These are phyloP conservation scores for Coriaria nepalensis DNA, from an alignment of 306 rosid species.

Conservation along the genomic window DNA sequence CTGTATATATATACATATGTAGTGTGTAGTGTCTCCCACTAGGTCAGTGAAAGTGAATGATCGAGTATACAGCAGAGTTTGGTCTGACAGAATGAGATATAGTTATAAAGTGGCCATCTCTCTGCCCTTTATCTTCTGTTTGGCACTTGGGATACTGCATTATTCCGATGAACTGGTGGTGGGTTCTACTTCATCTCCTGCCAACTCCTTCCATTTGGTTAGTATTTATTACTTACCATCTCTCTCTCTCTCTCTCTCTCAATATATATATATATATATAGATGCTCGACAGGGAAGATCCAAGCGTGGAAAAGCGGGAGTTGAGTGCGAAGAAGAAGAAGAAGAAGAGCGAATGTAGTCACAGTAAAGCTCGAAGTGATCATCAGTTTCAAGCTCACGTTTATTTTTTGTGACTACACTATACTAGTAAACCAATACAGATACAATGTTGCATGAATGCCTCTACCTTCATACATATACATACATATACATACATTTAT, in stretches of 20 bases:
- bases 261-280: not conserved
- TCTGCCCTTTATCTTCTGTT: slow-evolving; percentile 23
- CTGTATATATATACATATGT: too few relatives aligned
- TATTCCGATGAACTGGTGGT: slow-evolving; percentile 12
- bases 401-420: too few relatives aligned
- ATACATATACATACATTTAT: too few relatives aligned
- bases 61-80: too few relatives aligned
- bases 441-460: too few relatives aligned
- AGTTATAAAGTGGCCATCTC: slow-evolving; percentile 21
- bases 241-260: not conserved
- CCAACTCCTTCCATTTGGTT: slow-evolving; percentile 19
- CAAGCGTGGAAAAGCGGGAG: slow-evolving; percentile 19
- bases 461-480: too few relatives aligned
- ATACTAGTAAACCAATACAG: too few relatives aligned
- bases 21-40: too few relatives aligned
- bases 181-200: slow-evolving; percentile 11
- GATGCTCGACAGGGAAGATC: slow-evolving; percentile 25
- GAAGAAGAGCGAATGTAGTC: slow-evolving; percentile 20
- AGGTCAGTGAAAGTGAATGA: too few relatives aligned
- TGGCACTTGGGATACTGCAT: slow-evolving; percentile 15
- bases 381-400: too few relatives aligned
- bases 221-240: slow-evolving; percentile 16
- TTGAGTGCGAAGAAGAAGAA: slow-evolving; percentile 28
- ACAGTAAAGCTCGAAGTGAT: too few relatives aligned
- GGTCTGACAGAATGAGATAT: slow-evolving; percentile 18